Evolutionary conservation across 345 rosid species (phyloP).

Genomic region (Populus euphratica): DNA sequence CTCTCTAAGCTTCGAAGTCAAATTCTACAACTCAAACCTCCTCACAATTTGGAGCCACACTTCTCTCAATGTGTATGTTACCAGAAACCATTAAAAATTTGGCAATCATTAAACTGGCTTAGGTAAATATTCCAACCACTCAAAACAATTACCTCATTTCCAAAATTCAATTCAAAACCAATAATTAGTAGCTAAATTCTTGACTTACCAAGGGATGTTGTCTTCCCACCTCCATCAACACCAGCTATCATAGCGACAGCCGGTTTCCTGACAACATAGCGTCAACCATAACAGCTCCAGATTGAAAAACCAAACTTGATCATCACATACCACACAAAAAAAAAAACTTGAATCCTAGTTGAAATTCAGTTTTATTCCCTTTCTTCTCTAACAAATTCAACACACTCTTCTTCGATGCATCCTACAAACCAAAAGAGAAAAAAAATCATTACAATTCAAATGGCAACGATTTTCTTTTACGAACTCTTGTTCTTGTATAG

Average conservation of each 20-base stretch:
- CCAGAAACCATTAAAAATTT: background rate
- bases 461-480: background rate
- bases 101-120: background rate
- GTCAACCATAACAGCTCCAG: slow-evolving; percentile 7
- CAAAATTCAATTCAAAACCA: background rate
- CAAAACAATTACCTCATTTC: background rate
- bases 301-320: background rate
- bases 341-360: slow-evolving; percentile 71
- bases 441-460: background rate
- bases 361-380: slow-evolving; percentile 78
- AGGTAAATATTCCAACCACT: background rate
- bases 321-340: background rate
- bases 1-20: background rate
- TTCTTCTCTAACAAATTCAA: slow-evolving; percentile 61
- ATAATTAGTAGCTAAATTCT: background rate
- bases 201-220: slow-evolving; percentile 87
- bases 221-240: slow-evolving; percentile 95
- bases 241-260: slow-evolving; percentile 87
- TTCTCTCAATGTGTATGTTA: background rate
- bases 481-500: background rate
- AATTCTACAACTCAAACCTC: background rate
- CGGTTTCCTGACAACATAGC: slow-evolving; percentile 60
- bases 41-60: background rate
- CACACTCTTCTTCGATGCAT: slow-evolving; percentile 75
- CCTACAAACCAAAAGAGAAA: slow-evolving; percentile 34